Base-by-base conservation (phyloP, 2,329 filamentous ascomycete genomes). In the Fusarium brachygibbosum region DNA sequence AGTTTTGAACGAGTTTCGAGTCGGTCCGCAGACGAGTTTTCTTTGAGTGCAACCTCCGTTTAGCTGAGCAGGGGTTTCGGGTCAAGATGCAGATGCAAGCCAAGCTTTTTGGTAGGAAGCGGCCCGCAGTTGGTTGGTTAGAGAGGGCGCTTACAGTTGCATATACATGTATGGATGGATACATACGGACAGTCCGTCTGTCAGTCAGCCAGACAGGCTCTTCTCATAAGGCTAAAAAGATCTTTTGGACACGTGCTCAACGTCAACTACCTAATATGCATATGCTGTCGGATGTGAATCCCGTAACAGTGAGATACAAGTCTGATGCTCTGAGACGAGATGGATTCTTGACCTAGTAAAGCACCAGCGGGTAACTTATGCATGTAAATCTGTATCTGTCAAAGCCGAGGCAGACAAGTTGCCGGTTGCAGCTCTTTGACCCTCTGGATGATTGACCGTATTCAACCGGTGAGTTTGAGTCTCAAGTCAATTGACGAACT, bases 241-340 rank as follows among this genome's bases (percentile, higher is more conserved):
- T 51, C 32, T 38, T 58, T 48, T 58, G 42, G 53, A 68, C 70
- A 73, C 70, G 63, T 73, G 70, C 66, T 56, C 45, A 71, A 68
- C 65, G 62, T 65, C 60, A 49, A 51, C 55, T 62, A 70, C 42
- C 29, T 29, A 29, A 10, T 7, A 6, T 29, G 9, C 23, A 17
- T 16, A 62, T 40, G 46, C 51, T 54, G 25, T 55, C 50, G 40
- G 57, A 63, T 59, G n/a, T 42, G 29, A 34, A n/a, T 40, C 12
- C 35, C 6, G 32, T 35, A 37, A 25, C 25, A 38, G 9, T 14
- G n/a, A 37, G 25, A 52, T 17, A 28, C 14, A 23, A 16, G 29
- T 31, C 32, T 23, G 19, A 17, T 17, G 21, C 19, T 19, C n/a
- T 50, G 48, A n/a, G 32, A 46, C 50, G 54, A 56, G 54, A 56